phyloP scores from a whole-genome alignment of 164 flowering plant species.

The Stephania yunnanensis region DNA sequence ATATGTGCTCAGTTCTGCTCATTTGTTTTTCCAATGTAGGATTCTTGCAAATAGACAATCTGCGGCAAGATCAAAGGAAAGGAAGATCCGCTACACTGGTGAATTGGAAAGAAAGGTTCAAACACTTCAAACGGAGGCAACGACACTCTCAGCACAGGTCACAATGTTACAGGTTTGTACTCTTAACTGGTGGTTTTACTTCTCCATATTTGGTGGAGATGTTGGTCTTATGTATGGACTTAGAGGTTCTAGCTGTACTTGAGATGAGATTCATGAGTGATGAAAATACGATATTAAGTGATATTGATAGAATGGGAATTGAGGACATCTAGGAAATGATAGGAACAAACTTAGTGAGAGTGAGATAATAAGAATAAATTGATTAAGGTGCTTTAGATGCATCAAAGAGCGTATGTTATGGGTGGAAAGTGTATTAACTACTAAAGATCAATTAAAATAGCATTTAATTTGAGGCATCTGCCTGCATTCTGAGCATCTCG shows the following conservation, averaged over 20 bases:
- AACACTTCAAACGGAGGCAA: conserved; percentile 78
- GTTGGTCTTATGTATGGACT: neutral
- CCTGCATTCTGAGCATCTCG: too few species aligned
- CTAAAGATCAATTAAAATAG: neutral
- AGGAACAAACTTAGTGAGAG: neutral
- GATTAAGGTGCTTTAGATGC: neutral
- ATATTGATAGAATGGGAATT: neutral
- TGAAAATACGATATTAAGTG: neutral
- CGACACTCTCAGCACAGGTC: conserved; percentile 75
- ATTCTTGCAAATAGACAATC: conserved; percentile 95
- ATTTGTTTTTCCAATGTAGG: conserved; percentile 29
- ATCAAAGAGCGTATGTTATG: neutral
- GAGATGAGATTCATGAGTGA: neutral
- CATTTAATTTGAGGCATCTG: too few species aligned
- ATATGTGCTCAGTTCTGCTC: neutral
- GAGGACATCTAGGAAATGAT: neutral
- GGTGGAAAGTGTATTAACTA: neutral
- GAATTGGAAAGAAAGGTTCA: conserved; percentile 88
- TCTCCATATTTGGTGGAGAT: neutral
- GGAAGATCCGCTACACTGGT: conserved; percentile 68
- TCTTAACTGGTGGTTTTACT: conserved; percentile 1
- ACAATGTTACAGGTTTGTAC: conserved; percentile 74
- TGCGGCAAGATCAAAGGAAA: conserved; percentile 92
- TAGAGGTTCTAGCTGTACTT: neutral
- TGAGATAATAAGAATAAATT: neutral